A percentile compares a stretch with the other conserved stretches of the same genome.
Conservation (phyloP, 2,329 filamentous ascomycete genomes). For the Cladosporium sp. region DNA sequence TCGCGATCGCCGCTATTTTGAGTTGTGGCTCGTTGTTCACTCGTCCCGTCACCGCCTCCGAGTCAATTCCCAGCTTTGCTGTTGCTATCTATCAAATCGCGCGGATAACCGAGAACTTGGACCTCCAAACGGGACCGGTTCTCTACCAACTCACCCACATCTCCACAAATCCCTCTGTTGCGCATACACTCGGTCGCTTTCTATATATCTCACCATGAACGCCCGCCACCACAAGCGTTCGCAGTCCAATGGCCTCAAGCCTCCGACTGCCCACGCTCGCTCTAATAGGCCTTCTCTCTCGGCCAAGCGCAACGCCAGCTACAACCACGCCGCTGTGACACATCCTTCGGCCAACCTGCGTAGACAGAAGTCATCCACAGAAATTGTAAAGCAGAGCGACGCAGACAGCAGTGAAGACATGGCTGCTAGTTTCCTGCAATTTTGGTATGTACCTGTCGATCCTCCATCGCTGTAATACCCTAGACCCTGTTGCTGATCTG, state of each 20-base stretch:
- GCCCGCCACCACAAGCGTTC: conserved; percentile 7
- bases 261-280: conserved; percentile 2
- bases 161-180: not conserved
- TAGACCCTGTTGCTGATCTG: conserved; percentile 8
- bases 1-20: not conserved
- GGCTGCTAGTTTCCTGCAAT: conserved; percentile 52
- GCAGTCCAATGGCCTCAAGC: conserved; percentile 12
- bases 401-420: conserved; percentile 43
- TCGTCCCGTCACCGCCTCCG: conserved; percentile 6
- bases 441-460: conserved; percentile 40
- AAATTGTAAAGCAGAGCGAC: not conserved
- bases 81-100: conserved; percentile 8
- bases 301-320: not conserved
- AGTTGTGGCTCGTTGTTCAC: not conserved
- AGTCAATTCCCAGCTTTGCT: not conserved
- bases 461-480: not conserved
- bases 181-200: not conserved
- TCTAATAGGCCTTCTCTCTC: conserved; percentile 3
- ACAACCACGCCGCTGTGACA: not conserved
- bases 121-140: not conserved
- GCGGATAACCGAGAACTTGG: conserved; percentile 12
- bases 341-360: not conserved
- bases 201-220: conserved; percentile 10
- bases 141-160: not conserved
- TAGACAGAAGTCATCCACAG: not conserved